Conservation (phyloP, 176 grass and related monocot species). For the Lolium multiflorum region DNA sequence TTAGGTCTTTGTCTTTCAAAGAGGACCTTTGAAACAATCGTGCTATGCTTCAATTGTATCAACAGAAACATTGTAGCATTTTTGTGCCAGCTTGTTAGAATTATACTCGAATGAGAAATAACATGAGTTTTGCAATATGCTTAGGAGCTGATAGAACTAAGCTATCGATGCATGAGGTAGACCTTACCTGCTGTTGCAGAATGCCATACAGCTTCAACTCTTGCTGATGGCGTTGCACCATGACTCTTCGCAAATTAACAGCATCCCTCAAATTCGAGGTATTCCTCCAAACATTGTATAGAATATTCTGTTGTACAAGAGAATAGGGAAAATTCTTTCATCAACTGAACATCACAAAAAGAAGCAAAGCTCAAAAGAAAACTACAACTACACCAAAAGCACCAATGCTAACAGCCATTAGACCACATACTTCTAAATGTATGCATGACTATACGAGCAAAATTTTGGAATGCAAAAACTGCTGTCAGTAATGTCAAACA, state of each 20-base stretch:
- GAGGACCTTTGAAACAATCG: background rate
- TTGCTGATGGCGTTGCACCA: slow-evolving; percentile 57
- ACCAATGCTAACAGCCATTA: slow-evolving; percentile 9
- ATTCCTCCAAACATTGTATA: slow-evolving; percentile 71
- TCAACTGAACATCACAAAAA: slow-evolving; percentile 26
- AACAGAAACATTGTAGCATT: background rate
- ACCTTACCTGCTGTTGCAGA: slow-evolving; percentile 81
- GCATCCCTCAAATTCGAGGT: slow-evolving; percentile 61
- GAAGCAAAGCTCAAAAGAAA: slow-evolving; percentile 1
- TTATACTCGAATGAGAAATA: background rate
- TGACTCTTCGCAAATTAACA: slow-evolving; percentile 70
- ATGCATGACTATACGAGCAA: background rate
- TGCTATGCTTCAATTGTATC: background rate
- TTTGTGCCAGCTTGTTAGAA: background rate
- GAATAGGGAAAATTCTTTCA: slow-evolving; percentile 37
- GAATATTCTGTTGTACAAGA: slow-evolving; percentile 64
- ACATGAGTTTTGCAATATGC: slow-evolving; percentile 2
- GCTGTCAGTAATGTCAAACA: background rate
- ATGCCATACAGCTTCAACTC: slow-evolving; percentile 63
- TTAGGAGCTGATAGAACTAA: background rate
- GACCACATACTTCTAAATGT: background rate
- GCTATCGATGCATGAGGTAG: slow-evolving; percentile 2
- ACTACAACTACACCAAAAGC: slow-evolving; percentile 1
- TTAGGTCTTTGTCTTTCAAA: background rate
- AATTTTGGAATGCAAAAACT: slow-evolving; percentile 24